phyloP scores from a whole-genome alignment of 2,329 filamentous ascomycete genomes.

The Chalaropsis thielavioides region DNA sequence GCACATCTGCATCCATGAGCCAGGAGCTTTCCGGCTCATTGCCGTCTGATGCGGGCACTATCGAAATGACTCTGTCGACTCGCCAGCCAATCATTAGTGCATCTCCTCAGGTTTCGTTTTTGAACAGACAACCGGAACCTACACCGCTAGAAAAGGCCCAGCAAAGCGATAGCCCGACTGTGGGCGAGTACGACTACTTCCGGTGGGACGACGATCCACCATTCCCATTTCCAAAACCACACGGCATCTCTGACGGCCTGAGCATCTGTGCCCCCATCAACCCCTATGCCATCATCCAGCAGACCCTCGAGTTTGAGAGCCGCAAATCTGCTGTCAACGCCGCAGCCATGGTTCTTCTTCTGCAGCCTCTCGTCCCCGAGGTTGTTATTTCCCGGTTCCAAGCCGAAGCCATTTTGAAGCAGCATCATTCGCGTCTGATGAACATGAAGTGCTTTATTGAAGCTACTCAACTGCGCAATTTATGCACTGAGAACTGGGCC shows the following conservation, averaged over 20 bases:
- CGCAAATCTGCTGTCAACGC: conserved; percentile 43
- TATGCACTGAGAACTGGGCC: conserved; percentile 45
- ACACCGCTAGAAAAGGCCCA: conserved; percentile 19
- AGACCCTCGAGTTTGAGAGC: conserved; percentile 42
- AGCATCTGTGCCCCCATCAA: conserved; percentile 31
- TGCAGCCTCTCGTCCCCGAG: conserved; percentile 42
- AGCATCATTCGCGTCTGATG: conserved; percentile 46
- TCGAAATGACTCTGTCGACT: conserved; percentile 10
- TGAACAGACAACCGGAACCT: conserved; percentile 1
- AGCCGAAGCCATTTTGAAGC: conserved; percentile 41
- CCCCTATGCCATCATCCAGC: conserved; percentile 39
- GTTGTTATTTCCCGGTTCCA: conserved; percentile 41
- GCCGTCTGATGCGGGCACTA: conserved; percentile 8
- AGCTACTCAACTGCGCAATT: conserved; percentile 45
- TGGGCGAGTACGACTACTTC: conserved; percentile 40
- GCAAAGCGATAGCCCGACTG: conserved; percentile 9
- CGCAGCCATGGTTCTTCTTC: conserved; percentile 44
- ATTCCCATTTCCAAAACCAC: conserved; percentile 34
- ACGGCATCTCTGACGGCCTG: not conserved
- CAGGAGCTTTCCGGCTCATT: conserved; percentile 6
- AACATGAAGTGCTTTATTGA: conserved; percentile 45
- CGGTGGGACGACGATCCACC: conserved; percentile 43
- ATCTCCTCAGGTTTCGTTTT: conserved; percentile 5
- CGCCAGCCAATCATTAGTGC: conserved; percentile 8
- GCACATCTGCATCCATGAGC: not conserved